Evolutionary conservation across 1,139 yeast species (phyloP).

Genomic region (Suhomyces maxii): DNA sequence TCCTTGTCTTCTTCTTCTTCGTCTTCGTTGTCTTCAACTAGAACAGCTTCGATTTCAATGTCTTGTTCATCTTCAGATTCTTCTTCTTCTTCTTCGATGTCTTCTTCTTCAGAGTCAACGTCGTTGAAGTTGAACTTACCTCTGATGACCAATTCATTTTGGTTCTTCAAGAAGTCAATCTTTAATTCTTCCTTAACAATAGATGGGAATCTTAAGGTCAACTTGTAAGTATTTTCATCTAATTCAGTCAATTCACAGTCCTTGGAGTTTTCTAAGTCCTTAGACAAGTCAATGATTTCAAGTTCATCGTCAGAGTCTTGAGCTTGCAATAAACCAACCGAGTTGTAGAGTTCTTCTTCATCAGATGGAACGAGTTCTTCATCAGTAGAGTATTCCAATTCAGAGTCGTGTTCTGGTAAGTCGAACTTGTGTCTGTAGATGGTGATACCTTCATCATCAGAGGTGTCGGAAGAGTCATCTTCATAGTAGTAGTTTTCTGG

Average conservation of each 20-base stretch:
- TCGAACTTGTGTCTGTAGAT: slow-evolving; percentile 46
- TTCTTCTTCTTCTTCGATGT: slow-evolving; percentile 18
- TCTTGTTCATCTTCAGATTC: slow-evolving; percentile 8
- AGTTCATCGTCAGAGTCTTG: slow-evolving; percentile 34
- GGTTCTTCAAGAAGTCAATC: slow-evolving; percentile 42
- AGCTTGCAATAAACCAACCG: slow-evolving; percentile 8
- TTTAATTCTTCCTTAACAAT: slow-evolving; percentile 45
- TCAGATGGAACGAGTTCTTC: slow-evolving; percentile 33
- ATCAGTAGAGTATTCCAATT: slow-evolving; percentile 37
- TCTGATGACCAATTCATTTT: slow-evolving; percentile 44
- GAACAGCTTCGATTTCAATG: slow-evolving; percentile 10
- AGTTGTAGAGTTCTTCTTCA: slow-evolving; percentile 16
- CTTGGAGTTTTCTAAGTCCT: slow-evolving; percentile 45
- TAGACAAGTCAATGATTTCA: slow-evolving; percentile 43
- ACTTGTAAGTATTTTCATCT: slow-evolving; percentile 43
- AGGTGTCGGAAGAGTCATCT: slow-evolving; percentile 22
- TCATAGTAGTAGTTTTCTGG: slow-evolving; percentile 28
- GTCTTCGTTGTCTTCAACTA: slow-evolving; percentile 8
- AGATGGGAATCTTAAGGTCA: slow-evolving; percentile 47
- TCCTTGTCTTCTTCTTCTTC: slow-evolving; percentile 10
- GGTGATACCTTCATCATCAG: slow-evolving; percentile 43
- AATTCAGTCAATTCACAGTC: slow-evolving; percentile 47
- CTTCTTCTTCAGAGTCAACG: slow-evolving; percentile 20
- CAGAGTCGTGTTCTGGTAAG: slow-evolving; percentile 36
- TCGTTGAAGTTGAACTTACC: slow-evolving; percentile 43